Evolutionary conservation across 768 basidiomycete species (phyloP).

Genomic region (Psilocybe subaeruginosa): DNA sequence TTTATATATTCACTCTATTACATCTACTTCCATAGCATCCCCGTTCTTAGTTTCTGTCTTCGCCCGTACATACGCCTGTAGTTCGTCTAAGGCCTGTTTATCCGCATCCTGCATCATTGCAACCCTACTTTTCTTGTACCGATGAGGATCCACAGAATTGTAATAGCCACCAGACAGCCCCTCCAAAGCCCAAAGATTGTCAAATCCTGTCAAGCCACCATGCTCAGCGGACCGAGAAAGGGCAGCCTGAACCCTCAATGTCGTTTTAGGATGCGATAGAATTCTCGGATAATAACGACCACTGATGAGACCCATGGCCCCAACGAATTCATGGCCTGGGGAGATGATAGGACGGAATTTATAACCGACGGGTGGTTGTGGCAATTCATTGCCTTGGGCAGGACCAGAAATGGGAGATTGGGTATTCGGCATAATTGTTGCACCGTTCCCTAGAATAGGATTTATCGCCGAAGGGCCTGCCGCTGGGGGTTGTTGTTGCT

Average conservation of each 20-base stretch:
- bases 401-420: slow-evolving; percentile 7
- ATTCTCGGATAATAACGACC: slow-evolving; percentile 84
- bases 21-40: slow-evolving; percentile 27
- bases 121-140: slow-evolving; percentile 53
- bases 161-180: slow-evolving; percentile 68
- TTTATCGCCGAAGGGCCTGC: slow-evolving; percentile 6
- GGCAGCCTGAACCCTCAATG: slow-evolving; percentile 40
- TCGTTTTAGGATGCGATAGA: slow-evolving; percentile 64
- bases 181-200: slow-evolving; percentile 72
- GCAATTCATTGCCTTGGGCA: slow-evolving; percentile 31
- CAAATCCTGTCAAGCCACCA: slow-evolving; percentile 41
- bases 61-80: slow-evolving; percentile 42
- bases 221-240: slow-evolving; percentile 34
- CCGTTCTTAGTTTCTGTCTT: slow-evolving; percentile 28
- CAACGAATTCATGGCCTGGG: slow-evolving; percentile 61
- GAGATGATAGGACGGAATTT: slow-evolving; percentile 69
- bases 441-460: not conserved
- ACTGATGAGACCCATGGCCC: slow-evolving; percentile 71
- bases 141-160: slow-evolving; percentile 71
- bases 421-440: not conserved
- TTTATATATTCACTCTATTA: no score
- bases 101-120: slow-evolving; percentile 70
- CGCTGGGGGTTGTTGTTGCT: not conserved
- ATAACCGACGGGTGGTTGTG: slow-evolving; percentile 67
- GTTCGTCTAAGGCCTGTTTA: slow-evolving; percentile 41